A percentile compares a stretch with the other conserved stretches of the same genome.
Conservation (phyloP, 2,329 filamentous ascomycete species). For the Neonectria punicea region DNA sequence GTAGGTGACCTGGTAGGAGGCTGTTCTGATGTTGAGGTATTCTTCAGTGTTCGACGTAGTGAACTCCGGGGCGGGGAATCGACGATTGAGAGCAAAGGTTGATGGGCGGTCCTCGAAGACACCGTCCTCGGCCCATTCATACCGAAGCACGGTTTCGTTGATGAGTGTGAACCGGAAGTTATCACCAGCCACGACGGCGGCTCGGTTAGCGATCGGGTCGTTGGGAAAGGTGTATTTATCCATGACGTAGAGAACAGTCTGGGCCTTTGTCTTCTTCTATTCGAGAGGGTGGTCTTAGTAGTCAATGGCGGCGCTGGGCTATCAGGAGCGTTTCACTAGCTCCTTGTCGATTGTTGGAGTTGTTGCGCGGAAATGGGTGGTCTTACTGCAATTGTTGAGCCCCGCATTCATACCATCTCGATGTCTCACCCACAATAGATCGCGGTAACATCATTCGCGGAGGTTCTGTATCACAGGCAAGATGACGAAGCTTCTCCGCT, state of each 20-base stretch:
- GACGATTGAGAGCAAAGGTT: conserved; percentile 67
- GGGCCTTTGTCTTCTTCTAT: not conserved
- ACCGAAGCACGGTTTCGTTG: conserved; percentile 65
- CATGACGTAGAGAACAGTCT: conserved; percentile 18
- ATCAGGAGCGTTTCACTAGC: not conserved
- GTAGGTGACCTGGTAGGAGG: conserved; percentile 66
- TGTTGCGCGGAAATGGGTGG: not conserved
- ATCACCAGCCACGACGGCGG: conserved; percentile 30
- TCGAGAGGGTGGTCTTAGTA: not conserved
- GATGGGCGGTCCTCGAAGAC: conserved; percentile 71
- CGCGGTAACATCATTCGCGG: not conserved
- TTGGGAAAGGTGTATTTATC: conserved; percentile 32
- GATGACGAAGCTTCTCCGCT: not conserved
- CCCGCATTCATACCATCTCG: not conserved
- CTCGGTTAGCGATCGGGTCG: conserved; percentile 32
- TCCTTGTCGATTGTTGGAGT: not conserved
- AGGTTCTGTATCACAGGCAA: not conserved
- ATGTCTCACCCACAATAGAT: not conserved
- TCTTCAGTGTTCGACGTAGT: conserved; percentile 57
- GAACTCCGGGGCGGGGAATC: conserved; percentile 56
- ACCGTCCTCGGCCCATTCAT: conserved; percentile 70
- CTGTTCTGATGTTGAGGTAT: conserved; percentile 65
- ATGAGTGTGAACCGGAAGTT: conserved; percentile 70
- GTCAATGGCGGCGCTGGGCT: too few species aligned
- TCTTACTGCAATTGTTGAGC: not conserved